Conservation (phyloP, 2,329 filamentous ascomycete genomes). For the Zymoseptoria passerinii region DNA sequence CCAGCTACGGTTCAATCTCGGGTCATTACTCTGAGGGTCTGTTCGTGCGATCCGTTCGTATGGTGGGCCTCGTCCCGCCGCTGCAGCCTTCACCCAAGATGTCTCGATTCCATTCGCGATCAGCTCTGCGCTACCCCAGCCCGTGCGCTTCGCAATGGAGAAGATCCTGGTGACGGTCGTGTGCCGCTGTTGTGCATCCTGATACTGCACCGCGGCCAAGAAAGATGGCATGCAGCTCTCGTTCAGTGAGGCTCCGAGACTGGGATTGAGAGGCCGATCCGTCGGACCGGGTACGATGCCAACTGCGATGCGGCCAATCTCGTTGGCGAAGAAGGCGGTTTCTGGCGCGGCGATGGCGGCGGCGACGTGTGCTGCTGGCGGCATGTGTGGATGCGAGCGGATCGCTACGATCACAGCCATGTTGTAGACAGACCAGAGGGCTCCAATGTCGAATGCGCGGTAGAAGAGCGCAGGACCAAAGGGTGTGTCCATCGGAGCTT, state of each 20-base stretch:
- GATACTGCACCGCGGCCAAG: constrained; percentile 75
- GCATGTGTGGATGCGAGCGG: constrained; percentile 80
- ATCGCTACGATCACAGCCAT: constrained; percentile 77
- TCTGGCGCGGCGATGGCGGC: constrained; percentile 66
- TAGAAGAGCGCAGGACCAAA: constrained; percentile 79
- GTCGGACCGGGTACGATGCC: constrained; percentile 49
- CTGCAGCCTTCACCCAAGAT: constrained; percentile 68
- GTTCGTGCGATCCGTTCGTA: constrained; percentile 46
- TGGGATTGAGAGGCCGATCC: constrained; percentile 59
- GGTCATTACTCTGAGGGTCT: constrained; percentile 22
- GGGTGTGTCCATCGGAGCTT: constrained; percentile 55
- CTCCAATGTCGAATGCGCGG: constrained; percentile 76
- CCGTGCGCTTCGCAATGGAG: constrained; percentile 70
- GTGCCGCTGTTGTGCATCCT: constrained; percentile 60
- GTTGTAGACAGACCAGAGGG: constrained; percentile 81
- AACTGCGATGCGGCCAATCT: constrained; percentile 71
- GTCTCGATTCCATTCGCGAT: constrained; percentile 80
- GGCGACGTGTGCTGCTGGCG: constrained; percentile 79
- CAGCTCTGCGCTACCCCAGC: constrained; percentile 75
- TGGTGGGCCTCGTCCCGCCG: constrained; percentile 65
- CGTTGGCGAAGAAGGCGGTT: constrained; percentile 62
- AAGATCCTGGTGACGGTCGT: constrained; percentile 70
- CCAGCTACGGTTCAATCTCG: constrained; percentile 27
- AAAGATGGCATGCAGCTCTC: constrained; percentile 78
- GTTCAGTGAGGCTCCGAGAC: constrained; percentile 70